phyloP scores from a whole-genome alignment of 768 basidiomycete species.

The Daedaleopsis nitida region DNA sequence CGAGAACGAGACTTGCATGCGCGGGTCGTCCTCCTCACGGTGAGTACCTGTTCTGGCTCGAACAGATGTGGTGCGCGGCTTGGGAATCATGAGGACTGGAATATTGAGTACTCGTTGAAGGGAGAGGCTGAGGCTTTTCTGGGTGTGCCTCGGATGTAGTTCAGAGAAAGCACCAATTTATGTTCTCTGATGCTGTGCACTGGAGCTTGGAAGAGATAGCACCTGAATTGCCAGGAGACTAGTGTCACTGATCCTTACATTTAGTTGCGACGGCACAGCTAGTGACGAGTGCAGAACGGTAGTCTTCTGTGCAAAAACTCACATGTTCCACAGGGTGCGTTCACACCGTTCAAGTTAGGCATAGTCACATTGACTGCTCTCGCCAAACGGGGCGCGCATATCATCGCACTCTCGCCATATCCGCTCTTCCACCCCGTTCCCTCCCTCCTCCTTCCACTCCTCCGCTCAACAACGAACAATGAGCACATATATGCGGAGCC shows the following conservation, averaged over 20 bases:
- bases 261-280: too few species aligned
- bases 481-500: conserved; percentile 79
- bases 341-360: conserved; percentile 75
- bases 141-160: too few species aligned
- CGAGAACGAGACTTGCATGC: conserved; percentile 79
- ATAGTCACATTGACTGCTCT: conserved; percentile 65
- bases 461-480: conserved; percentile 72
- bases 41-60: conserved; percentile 24
- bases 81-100: neutral
- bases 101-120: neutral
- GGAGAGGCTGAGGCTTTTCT: too few species aligned
- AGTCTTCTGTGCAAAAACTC: too few species aligned
- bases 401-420: conserved; percentile 71
- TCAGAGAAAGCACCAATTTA: too few species aligned
- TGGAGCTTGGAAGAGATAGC: too few species aligned
- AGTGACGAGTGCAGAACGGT: too few species aligned
- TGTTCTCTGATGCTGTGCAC: too few species aligned
- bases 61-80: neutral
- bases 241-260: too few species aligned
- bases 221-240: too few species aligned
- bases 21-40: conserved; percentile 70
- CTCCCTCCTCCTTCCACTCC: conserved; percentile 61
- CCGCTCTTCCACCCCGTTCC: conserved; percentile 56
- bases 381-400: conserved; percentile 74
- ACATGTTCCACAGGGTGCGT: conserved; percentile 56